These are phyloP conservation scores for Bjerkandera adusta DNA, from an alignment of 1,284 basidiomycete species.

Conservation along the genomic window DNA sequence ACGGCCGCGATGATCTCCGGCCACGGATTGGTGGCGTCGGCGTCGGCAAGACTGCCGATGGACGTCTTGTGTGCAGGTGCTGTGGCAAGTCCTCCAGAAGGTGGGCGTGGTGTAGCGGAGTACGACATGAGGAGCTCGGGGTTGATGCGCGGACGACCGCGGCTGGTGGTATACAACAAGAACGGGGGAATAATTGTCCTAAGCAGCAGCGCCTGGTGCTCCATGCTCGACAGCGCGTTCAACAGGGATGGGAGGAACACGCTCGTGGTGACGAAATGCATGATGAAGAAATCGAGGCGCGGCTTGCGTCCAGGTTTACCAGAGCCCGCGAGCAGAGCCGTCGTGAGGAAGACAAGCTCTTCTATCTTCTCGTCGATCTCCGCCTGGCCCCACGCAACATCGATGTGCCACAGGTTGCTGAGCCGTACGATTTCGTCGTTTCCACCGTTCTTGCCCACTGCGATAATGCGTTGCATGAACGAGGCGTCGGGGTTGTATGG, in stretches of 20 bases:
- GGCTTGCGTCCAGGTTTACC: conserved; percentile 12
- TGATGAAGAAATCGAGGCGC: conserved; percentile 44
- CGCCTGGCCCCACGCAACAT: conserved; percentile 35
- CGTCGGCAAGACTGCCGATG: conserved; percentile 36
- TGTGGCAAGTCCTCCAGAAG: conserved; percentile 14
- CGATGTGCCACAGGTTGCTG: conserved; percentile 46
- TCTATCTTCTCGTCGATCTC: conserved; percentile 12
- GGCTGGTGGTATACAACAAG: conserved; percentile 44
- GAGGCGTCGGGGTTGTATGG: conserved; percentile 49
- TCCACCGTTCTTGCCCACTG: conserved; percentile 39
- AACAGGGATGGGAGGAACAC: conserved; percentile 57
- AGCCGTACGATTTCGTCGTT: conserved; percentile 47
- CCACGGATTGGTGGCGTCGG: conserved; percentile 57
- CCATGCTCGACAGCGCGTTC: conserved; percentile 32
- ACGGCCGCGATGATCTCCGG: conserved; percentile 49
- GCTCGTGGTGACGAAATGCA: conserved; percentile 66
- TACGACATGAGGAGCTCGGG: conserved; percentile 53
- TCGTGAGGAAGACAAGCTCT: conserved; percentile 8
- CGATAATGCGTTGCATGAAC: conserved; percentile 34
- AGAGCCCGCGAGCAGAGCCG: conserved; percentile 7
- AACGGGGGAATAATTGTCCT: conserved; percentile 44
- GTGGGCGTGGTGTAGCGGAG: conserved; percentile 41
- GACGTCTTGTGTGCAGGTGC: conserved; percentile 25
- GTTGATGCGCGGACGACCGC: conserved; percentile 61
- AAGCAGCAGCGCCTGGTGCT: conserved; percentile 46